These are phyloP conservation scores for Aspergillus ochraceoroseus DNA, from an alignment of 2,329 filamentous ascomycete species.

Conservation along the genomic window DNA sequence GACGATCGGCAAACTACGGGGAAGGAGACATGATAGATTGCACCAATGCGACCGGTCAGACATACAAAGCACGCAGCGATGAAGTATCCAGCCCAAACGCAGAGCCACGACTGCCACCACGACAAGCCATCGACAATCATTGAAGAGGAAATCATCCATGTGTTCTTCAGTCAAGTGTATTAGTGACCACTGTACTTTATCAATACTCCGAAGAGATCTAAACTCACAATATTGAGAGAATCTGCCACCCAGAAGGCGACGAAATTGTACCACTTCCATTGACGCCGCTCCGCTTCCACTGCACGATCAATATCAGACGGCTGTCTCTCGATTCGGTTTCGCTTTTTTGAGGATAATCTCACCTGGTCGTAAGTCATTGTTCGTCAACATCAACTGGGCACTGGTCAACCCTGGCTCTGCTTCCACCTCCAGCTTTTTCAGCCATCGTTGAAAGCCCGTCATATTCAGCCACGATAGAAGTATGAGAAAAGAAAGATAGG, in stretches of 20 bases:
- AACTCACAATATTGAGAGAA: constrained; percentile 67
- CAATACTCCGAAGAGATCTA: neutral
- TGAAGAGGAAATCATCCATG: constrained; percentile 86
- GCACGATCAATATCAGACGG: no score
- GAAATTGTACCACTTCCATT: constrained; percentile 86
- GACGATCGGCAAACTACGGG: constrained; percentile 72
- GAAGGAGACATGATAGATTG: constrained; percentile 83
- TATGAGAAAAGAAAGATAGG: neutral
- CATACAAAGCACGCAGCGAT: constrained; percentile 72
- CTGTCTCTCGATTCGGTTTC: no score
- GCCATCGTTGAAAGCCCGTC: constrained; percentile 27
- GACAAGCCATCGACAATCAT: constrained; percentile 74
- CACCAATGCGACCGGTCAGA: constrained; percentile 75
- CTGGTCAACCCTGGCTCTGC: constrained; percentile 71
- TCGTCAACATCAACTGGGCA: constrained; percentile 80
- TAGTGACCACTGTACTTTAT: no score
- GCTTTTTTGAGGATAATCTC: constrained; percentile 21
- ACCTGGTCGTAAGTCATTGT: constrained; percentile 70
- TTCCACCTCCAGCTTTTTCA: constrained; percentile 64
- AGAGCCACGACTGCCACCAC: constrained; percentile 91
- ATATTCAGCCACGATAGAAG: constrained; percentile 19
- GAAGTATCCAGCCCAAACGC: constrained; percentile 79
- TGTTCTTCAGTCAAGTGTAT: constrained; percentile 52
- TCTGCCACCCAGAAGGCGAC: constrained; percentile 84
- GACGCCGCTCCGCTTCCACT: constrained; percentile 71